These are phyloP conservation scores for Globisporangium echinulatum DNA, from an alignment of 352 stramenopile genomes.

Conservation along the genomic window DNA sequence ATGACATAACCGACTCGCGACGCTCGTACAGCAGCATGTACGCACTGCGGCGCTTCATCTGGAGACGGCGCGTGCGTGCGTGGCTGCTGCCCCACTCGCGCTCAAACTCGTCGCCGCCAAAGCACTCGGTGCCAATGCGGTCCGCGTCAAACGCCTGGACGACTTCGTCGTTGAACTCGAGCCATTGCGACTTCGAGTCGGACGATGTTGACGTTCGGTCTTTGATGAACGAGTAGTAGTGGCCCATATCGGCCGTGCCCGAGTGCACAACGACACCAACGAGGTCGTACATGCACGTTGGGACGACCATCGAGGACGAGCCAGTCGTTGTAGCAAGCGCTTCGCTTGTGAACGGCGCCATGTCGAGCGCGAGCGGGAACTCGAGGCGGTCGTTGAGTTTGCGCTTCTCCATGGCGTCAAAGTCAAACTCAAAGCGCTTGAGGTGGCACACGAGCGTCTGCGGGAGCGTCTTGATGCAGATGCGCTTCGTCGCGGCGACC, in stretches of 20 bases:
- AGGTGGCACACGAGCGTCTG: slow-evolving; percentile 78
- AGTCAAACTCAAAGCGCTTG: slow-evolving; percentile 89
- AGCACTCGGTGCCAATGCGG: slow-evolving; percentile 82
- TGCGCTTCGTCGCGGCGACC: slow-evolving; percentile 74
- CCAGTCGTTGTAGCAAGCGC: slow-evolving; percentile 16
- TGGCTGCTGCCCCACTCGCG: slow-evolving; percentile 42
- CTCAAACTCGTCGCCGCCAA: slow-evolving; percentile 81
- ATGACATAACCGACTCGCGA: slow-evolving; percentile 6
- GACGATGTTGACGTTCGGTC: slow-evolving; percentile 29
- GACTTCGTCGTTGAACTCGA: slow-evolving; percentile 91
- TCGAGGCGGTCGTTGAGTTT: slow-evolving; percentile 85
- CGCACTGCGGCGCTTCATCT: slow-evolving; percentile 62
- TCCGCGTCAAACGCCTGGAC: slow-evolving; percentile 77
- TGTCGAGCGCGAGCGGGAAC: slow-evolving; percentile 85
- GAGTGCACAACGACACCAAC: slow-evolving; percentile 91
- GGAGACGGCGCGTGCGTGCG: slow-evolving; percentile 20
- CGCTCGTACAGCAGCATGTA: slow-evolving; percentile 81
- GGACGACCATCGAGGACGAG: background rate
- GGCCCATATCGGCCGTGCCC: slow-evolving; percentile 87
- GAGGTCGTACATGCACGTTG: slow-evolving; percentile 72
- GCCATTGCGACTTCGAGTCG: slow-evolving; percentile 42
- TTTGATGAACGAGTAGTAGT: slow-evolving; percentile 94
- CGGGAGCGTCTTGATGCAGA: slow-evolving; percentile 75
- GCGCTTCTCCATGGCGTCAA: slow-evolving; percentile 83
- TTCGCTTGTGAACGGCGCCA: slow-evolving; percentile 86